These are phyloP conservation scores for Marasmius sp. DNA, from an alignment of 1,284 basidiomycete species.

Conservation along the genomic window DNA sequence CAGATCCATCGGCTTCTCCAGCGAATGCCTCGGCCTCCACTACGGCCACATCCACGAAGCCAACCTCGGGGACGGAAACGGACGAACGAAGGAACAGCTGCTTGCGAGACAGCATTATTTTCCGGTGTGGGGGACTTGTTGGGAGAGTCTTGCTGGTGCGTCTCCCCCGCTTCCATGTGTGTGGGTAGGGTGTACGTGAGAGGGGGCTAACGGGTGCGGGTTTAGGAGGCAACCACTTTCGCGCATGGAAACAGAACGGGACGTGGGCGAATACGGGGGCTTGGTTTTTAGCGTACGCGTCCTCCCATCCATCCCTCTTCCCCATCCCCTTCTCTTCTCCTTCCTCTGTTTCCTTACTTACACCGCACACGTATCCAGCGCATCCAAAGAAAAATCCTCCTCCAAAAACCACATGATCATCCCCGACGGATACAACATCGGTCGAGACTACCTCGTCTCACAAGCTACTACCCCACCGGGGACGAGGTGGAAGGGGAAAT, in stretches of 20 bases:
- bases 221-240: constrained; percentile 59
- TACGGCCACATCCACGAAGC: constrained; percentile 66
- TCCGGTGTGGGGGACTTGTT: constrained; percentile 63
- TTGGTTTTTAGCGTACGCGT: constrained; percentile 67
- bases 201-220: too few species aligned
- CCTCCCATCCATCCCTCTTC: not conserved
- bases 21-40: constrained; percentile 74
- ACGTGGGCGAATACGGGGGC: constrained; percentile 60
- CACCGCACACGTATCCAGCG: too few species aligned
- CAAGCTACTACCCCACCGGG: constrained; percentile 50
- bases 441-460: constrained; percentile 68
- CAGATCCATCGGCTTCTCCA: constrained; percentile 78
- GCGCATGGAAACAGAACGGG: constrained; percentile 76
- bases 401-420: constrained; percentile 70
- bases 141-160: constrained; percentile 66
- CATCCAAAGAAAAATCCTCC: constrained; percentile 73
- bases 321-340: too few species aligned
- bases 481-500: constrained; percentile 58
- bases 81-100: constrained; percentile 58
- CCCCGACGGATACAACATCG: constrained; percentile 75
- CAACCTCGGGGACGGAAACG: constrained; percentile 72
- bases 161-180: constrained; percentile 22
- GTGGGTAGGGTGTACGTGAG: too few species aligned
- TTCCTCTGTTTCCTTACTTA: too few species aligned
- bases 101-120: constrained; percentile 72